A percentile compares a stretch with the other conserved stretches of the same genome.
These are phyloP conservation scores for Stentor coeruleus DNA, from an alignment of 73 alveolate species.

Conservation along the genomic window DNA sequence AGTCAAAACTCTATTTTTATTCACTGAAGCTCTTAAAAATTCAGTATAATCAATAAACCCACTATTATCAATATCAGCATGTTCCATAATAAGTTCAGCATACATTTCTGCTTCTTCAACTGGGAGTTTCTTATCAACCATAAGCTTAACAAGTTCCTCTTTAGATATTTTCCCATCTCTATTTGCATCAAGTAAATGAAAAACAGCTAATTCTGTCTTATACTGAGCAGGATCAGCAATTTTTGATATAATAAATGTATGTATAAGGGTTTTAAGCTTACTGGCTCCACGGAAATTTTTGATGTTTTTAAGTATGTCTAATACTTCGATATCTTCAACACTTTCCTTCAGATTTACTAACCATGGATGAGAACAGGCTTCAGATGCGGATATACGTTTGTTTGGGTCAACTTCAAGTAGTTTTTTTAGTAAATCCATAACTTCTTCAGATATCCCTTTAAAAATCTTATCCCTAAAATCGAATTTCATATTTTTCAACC, in stretches of 20 bases:
- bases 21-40: slow-evolving; percentile 50
- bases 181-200: not conserved
- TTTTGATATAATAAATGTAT: not conserved
- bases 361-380: not conserved
- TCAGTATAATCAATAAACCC: slow-evolving; percentile 45
- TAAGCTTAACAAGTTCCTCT: not conserved
- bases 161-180: not conserved
- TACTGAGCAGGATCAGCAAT: not conserved
- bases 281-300: not conserved
- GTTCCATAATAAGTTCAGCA: not conserved
- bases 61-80: not conserved
- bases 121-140: not conserved
- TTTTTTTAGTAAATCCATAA: not conserved
- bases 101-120: not conserved
- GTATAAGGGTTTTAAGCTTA: not conserved
- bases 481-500: not conserved
- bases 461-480: not conserved
- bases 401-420: no score
- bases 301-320: not conserved
- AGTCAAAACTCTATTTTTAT: slow-evolving; percentile 38
- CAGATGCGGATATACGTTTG: not conserved
- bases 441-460: not conserved
- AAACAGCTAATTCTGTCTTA: not conserved
- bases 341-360: not conserved
- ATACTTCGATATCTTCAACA: not conserved